Evolutionary conservation across 805 yeast species (phyloP).

Genomic region (Saturnispora quitensis): DNA sequence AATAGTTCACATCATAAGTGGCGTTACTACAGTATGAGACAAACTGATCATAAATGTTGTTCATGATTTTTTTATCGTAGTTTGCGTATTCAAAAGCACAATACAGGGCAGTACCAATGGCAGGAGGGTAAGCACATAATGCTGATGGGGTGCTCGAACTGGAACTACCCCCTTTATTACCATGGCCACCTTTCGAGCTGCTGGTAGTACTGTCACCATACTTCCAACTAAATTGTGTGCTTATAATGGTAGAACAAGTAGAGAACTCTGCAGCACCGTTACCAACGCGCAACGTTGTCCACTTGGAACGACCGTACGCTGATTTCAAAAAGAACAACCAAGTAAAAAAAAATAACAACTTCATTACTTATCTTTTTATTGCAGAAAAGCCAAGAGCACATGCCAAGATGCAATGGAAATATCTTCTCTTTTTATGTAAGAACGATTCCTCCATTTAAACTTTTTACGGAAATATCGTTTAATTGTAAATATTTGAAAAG

Average conservation of each 20-base stretch:
- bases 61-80: not conserved
- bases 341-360: not conserved
- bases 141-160: not conserved
- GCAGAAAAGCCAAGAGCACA: no score
- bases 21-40: not conserved
- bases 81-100: not conserved
- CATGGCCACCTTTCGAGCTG: not conserved
- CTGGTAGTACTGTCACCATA: not conserved
- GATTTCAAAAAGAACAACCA: not conserved
- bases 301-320: not conserved
- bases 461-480: not conserved
- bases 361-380: no score
- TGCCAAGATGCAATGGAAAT: no score
- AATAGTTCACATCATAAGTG: not conserved
- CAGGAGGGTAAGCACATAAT: not conserved
- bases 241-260: not conserved
- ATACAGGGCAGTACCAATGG: not conserved
- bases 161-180: not conserved
- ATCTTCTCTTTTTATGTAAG: not conserved
- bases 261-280: not conserved
- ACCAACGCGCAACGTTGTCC: not conserved
- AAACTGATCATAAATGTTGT: not conserved
- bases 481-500: not conserved
- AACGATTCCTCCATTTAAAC: not conserved
- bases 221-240: not conserved